Conservation (phyloP, 257 asterid species). For the Rubia yunnanensis region DNA sequence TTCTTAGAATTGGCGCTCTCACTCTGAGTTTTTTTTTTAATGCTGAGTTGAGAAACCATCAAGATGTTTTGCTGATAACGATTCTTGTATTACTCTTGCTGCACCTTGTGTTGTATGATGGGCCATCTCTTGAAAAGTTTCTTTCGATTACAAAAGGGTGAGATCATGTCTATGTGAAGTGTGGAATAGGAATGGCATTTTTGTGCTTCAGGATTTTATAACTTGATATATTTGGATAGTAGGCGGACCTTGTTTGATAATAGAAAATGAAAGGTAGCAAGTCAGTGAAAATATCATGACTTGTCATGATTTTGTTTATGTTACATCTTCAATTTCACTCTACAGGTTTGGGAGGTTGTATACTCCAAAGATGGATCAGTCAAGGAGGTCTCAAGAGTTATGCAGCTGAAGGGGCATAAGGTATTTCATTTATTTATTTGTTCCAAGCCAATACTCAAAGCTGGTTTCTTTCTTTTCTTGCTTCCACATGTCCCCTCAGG, state of each 20-base stretch:
- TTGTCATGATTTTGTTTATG: not conserved
- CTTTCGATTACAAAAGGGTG: not conserved
- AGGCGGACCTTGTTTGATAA: not conserved
- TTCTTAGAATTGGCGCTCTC: constrained; percentile 1
- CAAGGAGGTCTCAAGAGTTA: constrained; percentile 77
- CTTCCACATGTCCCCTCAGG: not conserved
- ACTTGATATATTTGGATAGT: too few relatives aligned
- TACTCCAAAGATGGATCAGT: constrained; percentile 88
- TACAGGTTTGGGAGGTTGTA: constrained; percentile 92
- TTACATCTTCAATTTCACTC: not conserved
- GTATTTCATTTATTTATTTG: constrained; percentile 26
- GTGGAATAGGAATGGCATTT: not conserved
- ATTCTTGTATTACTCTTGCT: not conserved
- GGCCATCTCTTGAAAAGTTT: not conserved
- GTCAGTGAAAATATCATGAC: not conserved
- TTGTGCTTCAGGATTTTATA: not conserved
- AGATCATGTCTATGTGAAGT: not conserved
- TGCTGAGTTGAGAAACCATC: not conserved
- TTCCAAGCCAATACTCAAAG: not conserved
- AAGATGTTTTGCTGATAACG: not conserved
- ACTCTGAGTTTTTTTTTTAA: not conserved
- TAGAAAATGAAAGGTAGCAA: not conserved
- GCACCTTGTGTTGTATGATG: not conserved
- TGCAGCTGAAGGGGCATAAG: constrained; percentile 99
- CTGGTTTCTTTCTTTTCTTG: not conserved